Evolutionary conservation across 768 basidiomycete genomes (phyloP).

Genomic region (Fistulinella prunicolor): DNA sequence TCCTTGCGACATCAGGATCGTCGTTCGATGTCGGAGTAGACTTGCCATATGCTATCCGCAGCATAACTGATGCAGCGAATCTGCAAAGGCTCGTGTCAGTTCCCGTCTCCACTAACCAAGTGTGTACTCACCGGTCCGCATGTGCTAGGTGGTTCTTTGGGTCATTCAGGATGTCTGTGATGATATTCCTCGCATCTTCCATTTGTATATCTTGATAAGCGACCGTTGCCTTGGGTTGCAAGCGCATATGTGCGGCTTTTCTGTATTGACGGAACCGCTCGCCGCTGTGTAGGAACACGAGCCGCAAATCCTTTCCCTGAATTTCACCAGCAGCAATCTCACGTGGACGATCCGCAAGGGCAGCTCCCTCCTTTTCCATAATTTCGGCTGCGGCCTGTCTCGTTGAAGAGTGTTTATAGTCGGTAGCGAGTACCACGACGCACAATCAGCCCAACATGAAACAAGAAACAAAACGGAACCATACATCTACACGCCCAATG

Average conservation of each 20-base stretch:
- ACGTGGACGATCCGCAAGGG: conserved; percentile 47
- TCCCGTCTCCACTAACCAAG: neutral
- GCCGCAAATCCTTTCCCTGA: conserved; percentile 49
- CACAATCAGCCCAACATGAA: neutral
- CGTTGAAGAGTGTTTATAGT: no score
- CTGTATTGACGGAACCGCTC: conserved; percentile 53
- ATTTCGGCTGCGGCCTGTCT: conserved; percentile 52
- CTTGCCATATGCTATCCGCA: conserved; percentile 27
- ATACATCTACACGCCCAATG: conserved; percentile 22
- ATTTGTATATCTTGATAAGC: conserved; percentile 45
- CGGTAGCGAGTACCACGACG: neutral
- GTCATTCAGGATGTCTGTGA: conserved; percentile 30
- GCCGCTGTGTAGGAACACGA: conserved; percentile 45
- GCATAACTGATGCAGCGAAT: conserved; percentile 21
- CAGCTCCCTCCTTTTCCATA: conserved; percentile 56
- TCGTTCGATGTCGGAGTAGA: conserved; percentile 19
- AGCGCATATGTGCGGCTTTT: conserved; percentile 50
- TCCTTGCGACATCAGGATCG: conserved; percentile 20
- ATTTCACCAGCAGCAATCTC: conserved; percentile 53
- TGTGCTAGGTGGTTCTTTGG: conserved; percentile 37
- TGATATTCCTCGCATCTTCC: conserved; percentile 26
- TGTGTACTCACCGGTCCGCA: conserved; percentile 43
- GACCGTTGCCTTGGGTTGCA: conserved; percentile 45
- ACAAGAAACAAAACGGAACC: neutral
- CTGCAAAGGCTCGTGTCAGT: conserved; percentile 12